Conservation (phyloP, 2,329 filamentous ascomycete genomes). For the Aspergillus amoenus region DNA sequence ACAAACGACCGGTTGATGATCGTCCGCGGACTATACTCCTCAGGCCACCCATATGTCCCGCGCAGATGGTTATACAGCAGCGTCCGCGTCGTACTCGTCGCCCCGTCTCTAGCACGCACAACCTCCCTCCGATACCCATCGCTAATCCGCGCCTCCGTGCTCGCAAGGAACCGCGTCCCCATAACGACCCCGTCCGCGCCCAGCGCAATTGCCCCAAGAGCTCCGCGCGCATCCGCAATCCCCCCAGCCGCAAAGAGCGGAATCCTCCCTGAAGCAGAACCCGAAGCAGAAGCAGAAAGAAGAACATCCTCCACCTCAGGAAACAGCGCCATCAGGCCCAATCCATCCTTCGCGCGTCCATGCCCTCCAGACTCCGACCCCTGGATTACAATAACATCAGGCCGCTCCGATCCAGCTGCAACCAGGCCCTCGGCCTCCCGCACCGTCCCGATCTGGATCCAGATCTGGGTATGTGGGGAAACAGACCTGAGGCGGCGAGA, state of each 20-base stretch:
- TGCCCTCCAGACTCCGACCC: slow-evolving; percentile 58
- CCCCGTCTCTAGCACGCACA: slow-evolving; percentile 53
- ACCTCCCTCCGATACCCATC: slow-evolving; percentile 55
- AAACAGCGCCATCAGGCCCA: slow-evolving; percentile 51
- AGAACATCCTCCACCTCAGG: slow-evolving; percentile 51
- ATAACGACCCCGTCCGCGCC: slow-evolving; percentile 58
- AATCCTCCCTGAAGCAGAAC: slow-evolving; percentile 35
- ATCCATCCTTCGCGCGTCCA: slow-evolving; percentile 48
- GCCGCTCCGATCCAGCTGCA: slow-evolving; percentile 30
- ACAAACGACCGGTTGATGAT: slow-evolving; percentile 57
- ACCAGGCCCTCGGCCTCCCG: slow-evolving; percentile 48
- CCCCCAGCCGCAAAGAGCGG: slow-evolving; percentile 55
- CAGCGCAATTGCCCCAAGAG: slow-evolving; percentile 50
- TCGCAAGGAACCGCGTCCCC: slow-evolving; percentile 64
- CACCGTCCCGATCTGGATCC: slow-evolving; percentile 57
- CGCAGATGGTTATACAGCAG: slow-evolving; percentile 56
- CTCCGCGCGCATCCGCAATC: slow-evolving; percentile 53
- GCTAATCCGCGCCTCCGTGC: slow-evolving; percentile 51
- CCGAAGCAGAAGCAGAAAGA: no score
- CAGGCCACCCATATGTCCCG: slow-evolving; percentile 61
- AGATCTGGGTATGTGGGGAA: slow-evolving; percentile 49
- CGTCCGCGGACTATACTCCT: slow-evolving; percentile 57
- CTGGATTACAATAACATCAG: slow-evolving; percentile 56
- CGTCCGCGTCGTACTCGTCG: slow-evolving; percentile 50
- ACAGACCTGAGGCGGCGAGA: slow-evolving; percentile 43